These are phyloP conservation scores for Lagenaria siceraria DNA, from an alignment of 306 rosid genomes.

Conservation along the genomic window DNA sequence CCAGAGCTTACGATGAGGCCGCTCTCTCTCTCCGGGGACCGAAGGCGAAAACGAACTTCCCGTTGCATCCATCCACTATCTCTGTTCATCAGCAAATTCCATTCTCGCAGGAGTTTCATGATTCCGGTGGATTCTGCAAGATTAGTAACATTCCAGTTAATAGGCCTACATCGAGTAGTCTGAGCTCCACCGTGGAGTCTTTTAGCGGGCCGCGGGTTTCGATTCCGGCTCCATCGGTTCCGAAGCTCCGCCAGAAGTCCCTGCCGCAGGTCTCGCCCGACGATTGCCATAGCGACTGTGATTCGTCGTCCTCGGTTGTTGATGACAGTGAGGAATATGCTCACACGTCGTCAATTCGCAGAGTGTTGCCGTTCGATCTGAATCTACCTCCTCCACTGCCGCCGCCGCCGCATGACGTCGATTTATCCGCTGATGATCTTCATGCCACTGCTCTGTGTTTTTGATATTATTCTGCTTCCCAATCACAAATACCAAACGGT, in stretches of 20 bases:
- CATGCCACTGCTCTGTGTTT: constrained; percentile 53
- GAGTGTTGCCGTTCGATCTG: constrained; percentile 62
- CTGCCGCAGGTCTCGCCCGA: constrained; percentile 28
- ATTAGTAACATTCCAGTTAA: constrained; percentile 28
- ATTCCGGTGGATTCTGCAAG: constrained; percentile 25
- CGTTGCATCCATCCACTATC: constrained; percentile 5
- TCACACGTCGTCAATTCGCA: constrained; percentile 41
- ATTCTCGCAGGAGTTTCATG: constrained; percentile 9
- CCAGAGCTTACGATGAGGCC: constrained; percentile 71
- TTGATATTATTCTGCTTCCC: constrained; percentile 10
- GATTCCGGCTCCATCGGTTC: background rate
- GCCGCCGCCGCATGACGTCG: constrained; percentile 8
- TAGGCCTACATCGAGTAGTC: constrained; percentile 66
- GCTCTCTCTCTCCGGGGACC: constrained; percentile 67
- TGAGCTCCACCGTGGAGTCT: constrained; percentile 89
- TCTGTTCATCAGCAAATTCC: constrained; percentile 23
- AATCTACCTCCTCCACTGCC: constrained; percentile 50
- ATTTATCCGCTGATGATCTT: constrained; percentile 26
- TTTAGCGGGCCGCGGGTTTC: constrained; percentile 66
- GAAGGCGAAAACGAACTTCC: constrained; percentile 74
- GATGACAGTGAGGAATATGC: constrained; percentile 55
- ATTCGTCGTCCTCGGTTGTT: constrained; percentile 70
- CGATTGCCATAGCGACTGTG: constrained; percentile 82
- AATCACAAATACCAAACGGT: background rate
- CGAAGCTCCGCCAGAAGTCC: constrained; percentile 18